Base-by-base conservation (phyloP, 768 basidiomycete genomes). In the Lactarius hengduanensis region DNA sequence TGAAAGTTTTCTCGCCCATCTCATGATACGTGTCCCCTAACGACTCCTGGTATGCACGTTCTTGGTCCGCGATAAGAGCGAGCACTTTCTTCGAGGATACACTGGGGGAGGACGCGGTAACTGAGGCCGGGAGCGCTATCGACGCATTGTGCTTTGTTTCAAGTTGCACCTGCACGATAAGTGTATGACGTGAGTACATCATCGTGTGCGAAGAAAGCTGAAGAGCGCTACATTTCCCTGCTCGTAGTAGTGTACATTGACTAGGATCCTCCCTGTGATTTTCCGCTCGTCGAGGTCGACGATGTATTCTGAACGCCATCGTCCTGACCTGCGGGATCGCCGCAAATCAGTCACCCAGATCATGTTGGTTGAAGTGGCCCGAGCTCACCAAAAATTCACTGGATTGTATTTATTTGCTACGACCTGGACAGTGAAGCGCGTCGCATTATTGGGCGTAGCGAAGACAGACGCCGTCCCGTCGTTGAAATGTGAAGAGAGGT, bases 361-460 rank as follows among this genome's bases (percentile, higher is more conserved):
- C 50, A 15, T 26, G 13, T 53, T 5, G 11, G 7, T 60, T 26
- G 50, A 34, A 20, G 38, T 22, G 53, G 58, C n/a, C 18, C 36
- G 20, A 30, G 66, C 81, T 60, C 63, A 95, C 96, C 96, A 98
- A 78, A 84, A 98, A 76, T 98, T 98, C 26, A 84, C 77, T 0
- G 93, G 91, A 73, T 96, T 98, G 78, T 98, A 98, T 74, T 95
- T 94, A 76, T 97, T 96, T 22, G 93, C 90, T n/a, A 96, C 95
- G 63, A 97, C 79, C 73, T 95, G 91, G 53, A 97, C 76, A 18
- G 84, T 81, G 72, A 86, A 95, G 59, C 78, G 78, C 22, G 74
- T 79, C 0, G 79, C 71, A 28, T 77, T 76, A 32, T 78, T 80
- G 41, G 78, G 77, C 3, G 80, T 79, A 3, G 89, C 78, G 72